These are phyloP conservation scores for Ceratocystis variospora DNA, from an alignment of 2,329 filamentous ascomycete genomes.

Conservation along the genomic window DNA sequence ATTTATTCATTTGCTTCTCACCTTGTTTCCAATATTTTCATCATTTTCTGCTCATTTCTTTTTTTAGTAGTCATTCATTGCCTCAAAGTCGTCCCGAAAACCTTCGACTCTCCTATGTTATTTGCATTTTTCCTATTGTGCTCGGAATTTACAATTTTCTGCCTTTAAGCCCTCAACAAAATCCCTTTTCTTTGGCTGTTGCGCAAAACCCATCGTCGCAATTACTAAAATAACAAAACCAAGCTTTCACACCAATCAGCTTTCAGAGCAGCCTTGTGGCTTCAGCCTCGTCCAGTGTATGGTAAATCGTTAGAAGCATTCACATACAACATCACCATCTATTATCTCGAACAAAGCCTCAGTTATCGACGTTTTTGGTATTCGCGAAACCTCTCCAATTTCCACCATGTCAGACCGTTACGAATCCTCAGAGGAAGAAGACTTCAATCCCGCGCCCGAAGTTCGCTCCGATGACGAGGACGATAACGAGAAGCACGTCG, in stretches of 20 bases:
- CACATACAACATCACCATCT: no score
- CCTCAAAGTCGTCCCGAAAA: background rate
- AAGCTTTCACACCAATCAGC: background rate
- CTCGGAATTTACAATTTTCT: background rate
- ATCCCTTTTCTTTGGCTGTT: background rate
- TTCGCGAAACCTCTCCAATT: background rate
- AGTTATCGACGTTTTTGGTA: background rate
- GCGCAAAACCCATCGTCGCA: background rate
- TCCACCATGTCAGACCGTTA: conserved; percentile 16
- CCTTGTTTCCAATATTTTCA: background rate
- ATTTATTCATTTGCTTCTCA: background rate
- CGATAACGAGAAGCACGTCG: conserved; percentile 27
- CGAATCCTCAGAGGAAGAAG: conserved; percentile 62
- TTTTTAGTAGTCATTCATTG: conserved; percentile 6
- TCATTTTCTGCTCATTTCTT: background rate
- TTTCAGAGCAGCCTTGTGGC: background rate
- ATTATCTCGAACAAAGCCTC: no score
- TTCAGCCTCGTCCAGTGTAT: background rate
- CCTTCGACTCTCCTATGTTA: background rate
- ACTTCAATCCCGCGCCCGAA: conserved; percentile 74
- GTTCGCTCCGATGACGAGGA: conserved; percentile 60
- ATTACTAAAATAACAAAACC: background rate
- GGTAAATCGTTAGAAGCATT: background rate
- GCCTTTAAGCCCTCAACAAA: background rate
- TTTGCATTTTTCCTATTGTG: background rate